phyloP scores from a whole-genome alignment of 768 basidiomycete species.

The Boletus fagicola region DNA sequence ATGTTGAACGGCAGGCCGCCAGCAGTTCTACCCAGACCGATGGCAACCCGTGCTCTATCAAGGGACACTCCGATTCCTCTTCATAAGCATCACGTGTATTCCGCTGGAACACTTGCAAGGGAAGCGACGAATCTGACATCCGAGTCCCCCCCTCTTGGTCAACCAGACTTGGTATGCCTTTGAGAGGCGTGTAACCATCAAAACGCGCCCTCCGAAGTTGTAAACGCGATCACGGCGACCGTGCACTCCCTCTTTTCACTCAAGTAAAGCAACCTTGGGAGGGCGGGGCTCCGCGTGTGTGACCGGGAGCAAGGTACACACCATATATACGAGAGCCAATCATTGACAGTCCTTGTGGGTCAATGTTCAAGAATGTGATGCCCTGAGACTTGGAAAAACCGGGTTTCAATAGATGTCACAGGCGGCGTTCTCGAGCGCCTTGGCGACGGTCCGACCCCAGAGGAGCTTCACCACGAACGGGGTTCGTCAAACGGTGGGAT shows the following conservation, averaged over 20 bases:
- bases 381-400: constrained; percentile 6
- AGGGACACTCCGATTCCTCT: not conserved
- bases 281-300: not conserved
- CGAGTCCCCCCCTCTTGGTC: constrained; percentile 1
- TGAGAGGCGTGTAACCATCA: constrained; percentile 11
- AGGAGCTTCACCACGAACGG: constrained; percentile 7
- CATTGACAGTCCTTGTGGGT: not conserved
- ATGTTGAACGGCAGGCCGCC: not conserved
- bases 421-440: constrained; percentile 13
- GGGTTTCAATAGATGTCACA: constrained; percentile 2
- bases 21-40: not conserved
- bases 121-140: constrained; percentile 8
- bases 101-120: constrained; percentile 11
- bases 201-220: constrained; percentile 7
- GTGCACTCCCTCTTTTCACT: not conserved
- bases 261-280: not conserved
- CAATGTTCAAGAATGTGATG: not conserved
- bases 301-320: constrained; percentile 2
- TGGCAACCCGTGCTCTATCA: constrained; percentile 11
- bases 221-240: constrained; percentile 10
- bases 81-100: not conserved
- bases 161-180: not conserved
- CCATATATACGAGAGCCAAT: constrained; percentile 1
- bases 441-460: not conserved
- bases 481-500: constrained; percentile 4